A percentile compares a stretch with the other conserved stretches of the same genome.
Evolutionary conservation across 1,284 basidiomycete species (phyloP).

Genomic region (Takashimella koratensis): DNA sequence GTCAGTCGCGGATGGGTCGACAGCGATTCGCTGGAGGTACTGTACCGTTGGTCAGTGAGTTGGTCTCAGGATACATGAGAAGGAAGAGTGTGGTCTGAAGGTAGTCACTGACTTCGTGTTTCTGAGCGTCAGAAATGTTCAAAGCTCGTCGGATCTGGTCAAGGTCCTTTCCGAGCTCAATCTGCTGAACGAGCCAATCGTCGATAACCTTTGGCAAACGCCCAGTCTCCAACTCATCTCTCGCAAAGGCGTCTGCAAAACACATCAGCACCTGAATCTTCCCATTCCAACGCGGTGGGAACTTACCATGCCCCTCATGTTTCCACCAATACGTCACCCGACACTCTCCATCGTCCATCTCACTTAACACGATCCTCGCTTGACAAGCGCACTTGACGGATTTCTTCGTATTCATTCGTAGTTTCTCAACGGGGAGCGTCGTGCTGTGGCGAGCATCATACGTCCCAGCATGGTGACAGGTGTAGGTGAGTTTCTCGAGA

Average conservation of each 20-base stretch:
- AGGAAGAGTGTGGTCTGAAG: not conserved
- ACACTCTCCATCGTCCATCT: slow-evolving; percentile 37
- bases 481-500: slow-evolving; percentile 44
- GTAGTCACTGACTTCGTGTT: slow-evolving; percentile 22
- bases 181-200: slow-evolving; percentile 42
- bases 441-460: slow-evolving; percentile 40
- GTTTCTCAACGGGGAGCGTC: slow-evolving; percentile 34
- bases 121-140: slow-evolving; percentile 37
- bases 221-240: slow-evolving; percentile 34
- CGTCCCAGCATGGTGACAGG: slow-evolving; percentile 45
- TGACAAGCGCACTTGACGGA: slow-evolving; percentile 46
- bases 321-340: slow-evolving; percentile 42
- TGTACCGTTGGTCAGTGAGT: slow-evolving; percentile 7
- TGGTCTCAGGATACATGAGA: too few species aligned
- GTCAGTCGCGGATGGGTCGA: slow-evolving; percentile 29
- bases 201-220: slow-evolving; percentile 42
- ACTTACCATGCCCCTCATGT: slow-evolving; percentile 45
- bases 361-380: slow-evolving; percentile 40
- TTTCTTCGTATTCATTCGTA: slow-evolving; percentile 44
- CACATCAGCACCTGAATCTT: slow-evolving; percentile 1
- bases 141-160: slow-evolving; percentile 39
- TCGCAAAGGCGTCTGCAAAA: slow-evolving; percentile 36
- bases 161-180: slow-evolving; percentile 36
- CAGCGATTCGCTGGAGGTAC: slow-evolving; percentile 33
- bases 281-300: slow-evolving; percentile 1